A percentile compares a stretch with the other conserved stretches of the same genome.
phyloP scores from a whole-genome alignment of 2,329 filamentous ascomycete species.

The Hansfordia pulvinata region DNA sequence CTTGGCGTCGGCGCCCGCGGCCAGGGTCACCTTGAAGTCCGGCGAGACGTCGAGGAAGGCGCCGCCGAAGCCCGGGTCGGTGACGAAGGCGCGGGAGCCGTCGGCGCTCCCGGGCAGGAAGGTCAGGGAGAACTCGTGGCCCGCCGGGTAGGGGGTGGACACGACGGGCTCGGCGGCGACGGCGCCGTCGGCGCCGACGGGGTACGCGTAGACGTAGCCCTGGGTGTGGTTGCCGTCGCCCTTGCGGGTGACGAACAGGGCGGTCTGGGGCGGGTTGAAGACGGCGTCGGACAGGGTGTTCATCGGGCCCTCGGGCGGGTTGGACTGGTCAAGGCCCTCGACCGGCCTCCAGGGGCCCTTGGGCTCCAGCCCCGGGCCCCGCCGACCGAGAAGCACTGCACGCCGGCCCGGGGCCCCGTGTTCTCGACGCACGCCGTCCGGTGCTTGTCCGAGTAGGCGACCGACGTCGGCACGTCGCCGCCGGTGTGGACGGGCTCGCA shows the following conservation, averaged over 20 bases:
- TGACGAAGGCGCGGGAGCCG: neutral
- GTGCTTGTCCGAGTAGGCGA: slow-evolving; percentile 8
- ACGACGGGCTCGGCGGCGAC: slow-evolving; percentile 3
- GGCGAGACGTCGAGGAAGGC: neutral
- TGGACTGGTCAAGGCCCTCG: slow-evolving; percentile 22
- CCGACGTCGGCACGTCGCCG: slow-evolving; percentile 11
- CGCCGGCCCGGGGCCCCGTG: slow-evolving; percentile 7
- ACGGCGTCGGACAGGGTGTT: slow-evolving; percentile 25
- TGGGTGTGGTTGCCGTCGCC: slow-evolving; percentile 23
- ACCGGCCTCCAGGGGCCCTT: slow-evolving; percentile 1
- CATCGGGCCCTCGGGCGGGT: slow-evolving; percentile 22
- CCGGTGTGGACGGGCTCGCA: slow-evolving; percentile 7
- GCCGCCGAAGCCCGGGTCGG: slow-evolving; percentile 1
- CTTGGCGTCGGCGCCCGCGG: no score
- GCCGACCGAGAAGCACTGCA: slow-evolving; percentile 9
- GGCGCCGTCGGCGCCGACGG: slow-evolving; percentile 11
- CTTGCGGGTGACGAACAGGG: slow-evolving; percentile 24
- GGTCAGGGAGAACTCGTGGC: slow-evolving; percentile 23
- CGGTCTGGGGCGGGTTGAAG: slow-evolving; percentile 14
- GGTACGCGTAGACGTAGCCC: slow-evolving; percentile 23
- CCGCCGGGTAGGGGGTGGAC: slow-evolving; percentile 19
- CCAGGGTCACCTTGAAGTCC: neutral
- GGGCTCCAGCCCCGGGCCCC: slow-evolving; percentile 3
- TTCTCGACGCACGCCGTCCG: slow-evolving; percentile 11
- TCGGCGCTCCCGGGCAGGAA: no score